These are phyloP conservation scores for Sicyos baderoa DNA, from an alignment of 306 rosid genomes.

Conservation along the genomic window DNA sequence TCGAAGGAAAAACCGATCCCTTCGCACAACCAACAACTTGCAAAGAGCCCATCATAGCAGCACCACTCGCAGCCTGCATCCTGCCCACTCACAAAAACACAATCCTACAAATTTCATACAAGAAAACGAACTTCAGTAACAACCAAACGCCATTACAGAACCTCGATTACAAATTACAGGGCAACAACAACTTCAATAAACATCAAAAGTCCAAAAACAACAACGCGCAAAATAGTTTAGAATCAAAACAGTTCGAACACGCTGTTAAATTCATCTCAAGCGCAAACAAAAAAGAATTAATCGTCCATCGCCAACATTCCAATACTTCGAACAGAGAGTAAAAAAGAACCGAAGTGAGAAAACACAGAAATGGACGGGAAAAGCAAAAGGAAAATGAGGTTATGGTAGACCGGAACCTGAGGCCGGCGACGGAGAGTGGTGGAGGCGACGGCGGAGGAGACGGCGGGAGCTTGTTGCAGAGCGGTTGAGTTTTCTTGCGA, in stretches of 20 bases:
- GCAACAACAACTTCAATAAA: too few relatives aligned
- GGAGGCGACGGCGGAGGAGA: background rate
- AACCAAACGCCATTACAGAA: too few relatives aligned
- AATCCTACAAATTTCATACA: background rate
- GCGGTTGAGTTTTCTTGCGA: background rate
- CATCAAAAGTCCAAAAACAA: too few relatives aligned
- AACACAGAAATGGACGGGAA: background rate
- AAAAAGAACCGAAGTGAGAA: background rate
- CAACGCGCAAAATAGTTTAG: too few relatives aligned
- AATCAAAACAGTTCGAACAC: too few relatives aligned
- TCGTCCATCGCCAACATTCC: background rate
- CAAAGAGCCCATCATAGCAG: constrained; percentile 49
- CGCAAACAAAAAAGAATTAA: background rate
- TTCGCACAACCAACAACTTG: constrained; percentile 50
- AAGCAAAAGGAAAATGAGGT: background rate
- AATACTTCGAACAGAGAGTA: background rate
- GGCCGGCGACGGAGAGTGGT: background rate
- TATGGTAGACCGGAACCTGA: background rate
- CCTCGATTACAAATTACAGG: too few relatives aligned
- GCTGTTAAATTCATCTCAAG: background rate
- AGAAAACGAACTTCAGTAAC: too few relatives aligned
- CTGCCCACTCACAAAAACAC: background rate
- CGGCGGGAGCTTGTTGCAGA: background rate
- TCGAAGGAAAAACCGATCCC: constrained; percentile 29
- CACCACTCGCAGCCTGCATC: constrained; percentile 47